These are phyloP conservation scores for Phaeosphaeriaceae sp. DNA, from an alignment of 2,329 filamentous ascomycete species.

Conservation along the genomic window DNA sequence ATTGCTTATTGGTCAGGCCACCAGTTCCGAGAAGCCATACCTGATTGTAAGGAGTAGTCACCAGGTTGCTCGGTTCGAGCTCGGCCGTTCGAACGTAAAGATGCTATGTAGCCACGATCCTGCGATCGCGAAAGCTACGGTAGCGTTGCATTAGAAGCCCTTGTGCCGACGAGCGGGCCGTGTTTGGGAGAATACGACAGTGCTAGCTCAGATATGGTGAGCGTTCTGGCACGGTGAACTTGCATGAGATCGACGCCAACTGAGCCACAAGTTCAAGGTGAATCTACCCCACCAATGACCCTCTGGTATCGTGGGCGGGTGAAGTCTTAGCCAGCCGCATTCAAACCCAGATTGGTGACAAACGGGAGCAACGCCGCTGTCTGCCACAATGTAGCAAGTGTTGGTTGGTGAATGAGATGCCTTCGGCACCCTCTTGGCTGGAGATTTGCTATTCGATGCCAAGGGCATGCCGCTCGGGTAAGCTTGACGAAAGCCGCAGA, in stretches of 20 bases:
- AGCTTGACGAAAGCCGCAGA: not conserved
- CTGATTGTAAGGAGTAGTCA: not conserved
- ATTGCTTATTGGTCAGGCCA: not conserved
- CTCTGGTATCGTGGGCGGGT: not conserved
- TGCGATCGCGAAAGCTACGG: constrained; percentile 1
- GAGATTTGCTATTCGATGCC: not conserved
- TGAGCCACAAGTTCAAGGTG: not conserved
- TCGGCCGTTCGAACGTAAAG: not conserved
- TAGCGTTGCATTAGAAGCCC: not conserved
- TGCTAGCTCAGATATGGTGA: not conserved
- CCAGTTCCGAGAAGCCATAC: not conserved
- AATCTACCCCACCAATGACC: not conserved
- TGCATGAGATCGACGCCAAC: not conserved
- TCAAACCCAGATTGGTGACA: not conserved
- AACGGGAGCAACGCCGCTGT: not conserved
- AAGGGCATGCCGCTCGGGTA: not conserved
- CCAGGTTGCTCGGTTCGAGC: constrained; percentile 1
- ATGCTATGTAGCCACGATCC: constrained; percentile 2
- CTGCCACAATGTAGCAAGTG: not conserved
- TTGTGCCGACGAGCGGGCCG: not conserved
- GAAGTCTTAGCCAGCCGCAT: not conserved
- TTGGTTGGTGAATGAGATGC: not conserved
- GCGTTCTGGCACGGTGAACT: not conserved
- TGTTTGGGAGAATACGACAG: not conserved
- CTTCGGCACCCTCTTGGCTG: not conserved